Conservation (phyloP, 345 rosid species). For the Pistacia vera region DNA sequence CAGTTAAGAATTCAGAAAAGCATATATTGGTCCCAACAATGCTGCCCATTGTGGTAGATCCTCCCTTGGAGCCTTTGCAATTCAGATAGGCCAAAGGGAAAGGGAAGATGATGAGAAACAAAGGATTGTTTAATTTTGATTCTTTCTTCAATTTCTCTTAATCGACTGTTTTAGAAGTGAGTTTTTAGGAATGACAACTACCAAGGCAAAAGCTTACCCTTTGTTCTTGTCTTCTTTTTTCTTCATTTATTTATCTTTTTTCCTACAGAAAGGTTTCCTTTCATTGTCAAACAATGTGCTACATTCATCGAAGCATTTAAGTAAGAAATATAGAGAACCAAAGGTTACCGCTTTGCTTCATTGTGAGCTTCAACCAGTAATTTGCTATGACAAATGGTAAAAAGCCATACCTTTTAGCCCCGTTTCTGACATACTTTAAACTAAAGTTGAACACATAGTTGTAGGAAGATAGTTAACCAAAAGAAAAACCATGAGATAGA, state of each 20-base stretch:
- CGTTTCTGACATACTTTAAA: too few species aligned
- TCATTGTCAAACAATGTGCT: neutral
- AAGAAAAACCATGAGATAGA: neutral
- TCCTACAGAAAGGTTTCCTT: too few species aligned
- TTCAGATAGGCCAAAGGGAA: slow-evolving; percentile 33
- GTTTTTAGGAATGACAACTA: neutral
- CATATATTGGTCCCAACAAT: slow-evolving; percentile 4
- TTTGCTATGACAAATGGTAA: neutral
- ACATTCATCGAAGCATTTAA: neutral
- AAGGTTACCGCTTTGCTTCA: neutral
- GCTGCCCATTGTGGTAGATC: slow-evolving; percentile 25
- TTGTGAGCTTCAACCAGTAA: neutral
- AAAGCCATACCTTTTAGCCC: too few species aligned
- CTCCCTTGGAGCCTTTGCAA: slow-evolving; percentile 22
- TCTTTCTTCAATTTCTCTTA: neutral
- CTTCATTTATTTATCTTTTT: too few species aligned
- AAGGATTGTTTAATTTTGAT: slow-evolving; percentile 19
- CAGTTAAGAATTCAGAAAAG: slow-evolving; percentile 38
- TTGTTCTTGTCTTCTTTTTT: neutral
- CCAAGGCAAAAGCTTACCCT: neutral
- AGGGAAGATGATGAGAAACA: slow-evolving; percentile 7
- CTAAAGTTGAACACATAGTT: neutral
- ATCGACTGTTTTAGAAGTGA: neutral
- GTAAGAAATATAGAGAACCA: neutral
- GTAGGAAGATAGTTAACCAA: neutral